Percentiles rank a stretch among this genome's conserved stretches.
These are phyloP conservation scores for Monosporozyma unispora DNA, from an alignment of 805 yeast species.

Conservation along the genomic window DNA sequence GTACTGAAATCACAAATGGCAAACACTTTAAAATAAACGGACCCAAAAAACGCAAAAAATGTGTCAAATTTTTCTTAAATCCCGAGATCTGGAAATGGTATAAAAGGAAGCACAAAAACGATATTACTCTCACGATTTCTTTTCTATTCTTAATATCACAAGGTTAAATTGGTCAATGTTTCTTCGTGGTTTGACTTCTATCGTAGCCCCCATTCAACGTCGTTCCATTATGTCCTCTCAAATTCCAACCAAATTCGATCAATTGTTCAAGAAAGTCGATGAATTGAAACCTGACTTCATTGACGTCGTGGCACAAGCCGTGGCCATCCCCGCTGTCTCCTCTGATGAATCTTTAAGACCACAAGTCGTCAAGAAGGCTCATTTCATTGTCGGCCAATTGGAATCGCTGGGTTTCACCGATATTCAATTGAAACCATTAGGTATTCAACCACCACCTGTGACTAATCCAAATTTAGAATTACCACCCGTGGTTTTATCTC, in stretches of 20 bases:
- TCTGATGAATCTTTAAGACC: constrained; percentile 85
- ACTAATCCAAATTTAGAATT: constrained; percentile 53
- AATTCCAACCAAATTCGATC: constrained; percentile 16
- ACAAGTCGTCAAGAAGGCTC: constrained; percentile 81
- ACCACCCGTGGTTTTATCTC: constrained; percentile 92
- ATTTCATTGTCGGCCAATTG: constrained; percentile 66
- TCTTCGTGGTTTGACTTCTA: constrained; percentile 1
- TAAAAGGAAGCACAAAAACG: background rate
- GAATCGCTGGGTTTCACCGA: constrained; percentile 68
- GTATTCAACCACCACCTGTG: constrained; percentile 90
- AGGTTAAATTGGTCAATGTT: constrained; percentile 1
- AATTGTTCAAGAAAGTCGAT: constrained; percentile 49
- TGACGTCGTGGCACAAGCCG: constrained; percentile 68
- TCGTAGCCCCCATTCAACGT: constrained; percentile 1
- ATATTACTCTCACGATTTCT: background rate
- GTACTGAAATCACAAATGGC: no score
- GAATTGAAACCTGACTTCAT: constrained; percentile 69
- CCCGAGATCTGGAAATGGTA: background rate
- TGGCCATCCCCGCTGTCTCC: constrained; percentile 90
- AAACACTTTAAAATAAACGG: no score
- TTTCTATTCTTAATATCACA: no score
- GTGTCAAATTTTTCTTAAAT: background rate
- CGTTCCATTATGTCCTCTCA: background rate
- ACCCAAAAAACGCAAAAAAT: background rate
- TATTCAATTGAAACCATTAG: constrained; percentile 73